A percentile compares a stretch with the other conserved stretches of the same genome.
These are phyloP conservation scores for Lodderomyces margitis DNA, from an alignment of 1,139 yeast species.

Conservation along the genomic window DNA sequence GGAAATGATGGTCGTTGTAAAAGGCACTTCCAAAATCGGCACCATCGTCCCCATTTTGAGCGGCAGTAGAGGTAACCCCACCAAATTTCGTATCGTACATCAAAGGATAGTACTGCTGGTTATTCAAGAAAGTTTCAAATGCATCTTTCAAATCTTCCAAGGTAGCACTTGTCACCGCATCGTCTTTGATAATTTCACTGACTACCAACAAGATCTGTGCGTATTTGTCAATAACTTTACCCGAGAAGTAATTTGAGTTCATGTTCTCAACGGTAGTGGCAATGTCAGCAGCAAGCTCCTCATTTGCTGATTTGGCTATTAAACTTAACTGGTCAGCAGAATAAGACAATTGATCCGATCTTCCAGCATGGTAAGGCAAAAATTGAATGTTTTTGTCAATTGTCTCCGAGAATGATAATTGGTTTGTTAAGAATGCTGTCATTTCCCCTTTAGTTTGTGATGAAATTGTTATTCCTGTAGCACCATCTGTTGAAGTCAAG, in stretches of 20 bases:
- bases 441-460: constrained; percentile 69
- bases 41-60: constrained; percentile 45
- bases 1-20: constrained; percentile 82
- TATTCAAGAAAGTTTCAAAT: constrained; percentile 46
- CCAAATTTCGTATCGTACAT: constrained; percentile 66
- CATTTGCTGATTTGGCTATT: constrained; percentile 54
- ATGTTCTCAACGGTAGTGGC: constrained; percentile 44
- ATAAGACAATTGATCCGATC: constrained; percentile 37
- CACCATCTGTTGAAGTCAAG: constrained; percentile 34
- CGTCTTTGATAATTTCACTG: constrained; percentile 57
- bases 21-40: constrained; percentile 59
- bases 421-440: constrained; percentile 56
- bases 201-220: constrained; percentile 69
- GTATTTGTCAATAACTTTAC: constrained; percentile 72
- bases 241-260: constrained; percentile 61
- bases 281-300: constrained; percentile 60
- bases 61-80: constrained; percentile 68
- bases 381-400: constrained; percentile 51
- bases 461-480: constrained; percentile 50
- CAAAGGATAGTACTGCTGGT: constrained; percentile 56
- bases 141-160: constrained; percentile 53
- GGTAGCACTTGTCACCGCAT: constrained; percentile 46
- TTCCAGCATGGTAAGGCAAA: constrained; percentile 55
- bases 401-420: constrained; percentile 49
- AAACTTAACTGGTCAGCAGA: constrained; percentile 49